phyloP scores from a whole-genome alignment of 768 basidiomycete species.

The Kwoniella heveanensis region DNA sequence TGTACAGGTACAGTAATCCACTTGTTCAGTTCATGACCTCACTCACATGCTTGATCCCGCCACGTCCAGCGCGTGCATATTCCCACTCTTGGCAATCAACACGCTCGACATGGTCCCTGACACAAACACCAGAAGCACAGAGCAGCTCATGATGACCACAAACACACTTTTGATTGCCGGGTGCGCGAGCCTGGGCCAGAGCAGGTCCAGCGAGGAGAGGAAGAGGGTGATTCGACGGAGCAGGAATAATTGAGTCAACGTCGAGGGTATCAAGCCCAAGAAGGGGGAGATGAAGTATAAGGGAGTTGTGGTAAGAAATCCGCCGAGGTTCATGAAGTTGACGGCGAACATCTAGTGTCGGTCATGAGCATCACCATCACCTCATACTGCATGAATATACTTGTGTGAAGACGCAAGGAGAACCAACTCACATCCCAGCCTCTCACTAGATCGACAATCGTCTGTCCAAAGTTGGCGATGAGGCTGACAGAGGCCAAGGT shows the following conservation, averaged over 20 bases:
- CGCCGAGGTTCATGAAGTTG: constrained; percentile 25
- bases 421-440: constrained; percentile 41
- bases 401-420: no score
- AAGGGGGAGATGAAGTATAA: constrained; percentile 40
- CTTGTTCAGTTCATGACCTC: neutral
- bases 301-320: constrained; percentile 24
- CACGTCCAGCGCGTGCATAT: constrained; percentile 3
- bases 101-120: constrained; percentile 9
- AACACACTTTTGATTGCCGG: constrained; percentile 14
- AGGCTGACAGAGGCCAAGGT: constrained; percentile 27
- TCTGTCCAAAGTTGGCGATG: constrained; percentile 27
- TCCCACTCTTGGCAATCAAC: constrained; percentile 17
- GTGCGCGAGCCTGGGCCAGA: constrained; percentile 35
- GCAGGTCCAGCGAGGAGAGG: constrained; percentile 27
- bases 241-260: constrained; percentile 41
- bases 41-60: constrained; percentile 1
- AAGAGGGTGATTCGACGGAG: constrained; percentile 36
- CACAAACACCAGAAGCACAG: constrained; percentile 11
- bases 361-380: neutral
- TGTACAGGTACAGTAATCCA: neutral
- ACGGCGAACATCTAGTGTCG: constrained; percentile 38
- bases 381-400: no score
- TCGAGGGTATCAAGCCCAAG: constrained; percentile 34
- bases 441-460: constrained; percentile 23
- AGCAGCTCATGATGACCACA: constrained; percentile 5